Base-by-base conservation (phyloP, 164 flowering plant species). In the Vitis riparia region DNA sequence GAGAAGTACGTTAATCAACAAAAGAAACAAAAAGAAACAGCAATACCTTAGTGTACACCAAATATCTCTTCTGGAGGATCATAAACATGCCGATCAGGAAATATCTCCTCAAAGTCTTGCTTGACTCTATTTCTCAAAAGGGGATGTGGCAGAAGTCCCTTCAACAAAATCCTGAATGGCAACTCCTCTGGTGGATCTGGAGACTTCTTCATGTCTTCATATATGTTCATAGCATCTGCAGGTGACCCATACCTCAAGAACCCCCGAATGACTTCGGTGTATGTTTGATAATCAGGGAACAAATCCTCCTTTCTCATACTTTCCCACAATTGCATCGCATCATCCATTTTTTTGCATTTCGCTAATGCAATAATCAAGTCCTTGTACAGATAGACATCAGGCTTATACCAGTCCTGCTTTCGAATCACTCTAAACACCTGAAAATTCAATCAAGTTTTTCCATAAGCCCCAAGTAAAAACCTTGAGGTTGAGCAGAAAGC, bases 21-120 rank as follows among this genome's bases (percentile, higher is more conserved):
- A 58, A 68, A 57, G 17, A 5, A 67, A 48, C 14, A 67, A n/a
- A 52, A 51, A 14, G 50, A 32, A 67, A 16, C 13, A 58, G 9
- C 0, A 0, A 48, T 77, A 82, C 91, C 88, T 93, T 79, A 91
- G 51, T 76, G 83, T 32, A 80, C 52, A 56, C 95, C 92, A 68
- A 94, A 94, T 60, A 92, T 91, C 84, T 94, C 97, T 78, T 92
- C 91, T 0, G 97, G 99, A 71, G 97, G 97, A 75, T 94, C 97
- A 88, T 89, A 92, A 71, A 89, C 79, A 80, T 82, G 84, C 5
- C 83, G 78, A 72, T 92, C 98, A 51, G 98, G 96, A 79, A 92
- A 92, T 62, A 94, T 76, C 80, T 92, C 97, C 78, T 91, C 98
- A 68, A 90, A 91, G 65, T 94, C 99, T 83, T 92, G 89, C 76